Conservation (phyloP, 169 alveolate genomes). For the Cryptosporidium parvum region DNA sequence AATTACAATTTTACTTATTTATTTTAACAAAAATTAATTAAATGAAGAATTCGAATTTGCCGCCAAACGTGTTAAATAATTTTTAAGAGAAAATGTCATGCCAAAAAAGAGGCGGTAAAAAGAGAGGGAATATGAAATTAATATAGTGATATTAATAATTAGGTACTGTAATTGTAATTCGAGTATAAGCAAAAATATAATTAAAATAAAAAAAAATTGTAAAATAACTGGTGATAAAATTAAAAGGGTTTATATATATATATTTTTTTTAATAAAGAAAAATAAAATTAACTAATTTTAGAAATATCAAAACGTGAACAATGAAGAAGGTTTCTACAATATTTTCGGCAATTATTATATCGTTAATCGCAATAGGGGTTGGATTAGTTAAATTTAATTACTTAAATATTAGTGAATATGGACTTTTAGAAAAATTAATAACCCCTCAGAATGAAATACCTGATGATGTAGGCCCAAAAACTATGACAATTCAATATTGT, state of each 20-base stretch:
- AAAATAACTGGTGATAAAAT: too few species aligned
- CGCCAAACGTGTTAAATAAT: background rate
- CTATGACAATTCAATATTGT: conserved; percentile 72
- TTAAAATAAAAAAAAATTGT: too few species aligned
- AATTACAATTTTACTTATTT: too few species aligned
- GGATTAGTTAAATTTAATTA: conserved; percentile 51
- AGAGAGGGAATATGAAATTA: background rate
- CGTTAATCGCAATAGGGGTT: conserved; percentile 26
- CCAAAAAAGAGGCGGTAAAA: conserved; percentile 4
- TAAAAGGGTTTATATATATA: too few species aligned
- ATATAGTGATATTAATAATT: background rate
- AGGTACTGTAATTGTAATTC: background rate
- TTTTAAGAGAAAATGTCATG: background rate
- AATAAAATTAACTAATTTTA: too few species aligned
- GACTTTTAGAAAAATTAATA: conserved; percentile 32
- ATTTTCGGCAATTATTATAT: conserved; percentile 21
- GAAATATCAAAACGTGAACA: background rate
- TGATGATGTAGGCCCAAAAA: conserved; percentile 53
- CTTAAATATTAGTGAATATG: conserved; percentile 23
- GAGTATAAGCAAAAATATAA: background rate
- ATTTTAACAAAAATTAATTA: too few species aligned
- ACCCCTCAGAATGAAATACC: conserved; percentile 64
- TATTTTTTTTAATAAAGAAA: too few species aligned
- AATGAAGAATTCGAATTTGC: background rate
- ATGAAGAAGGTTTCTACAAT: conserved; percentile 41